Conservation (phyloP, 106 monocot genomes). For the Allium sativum region DNA sequence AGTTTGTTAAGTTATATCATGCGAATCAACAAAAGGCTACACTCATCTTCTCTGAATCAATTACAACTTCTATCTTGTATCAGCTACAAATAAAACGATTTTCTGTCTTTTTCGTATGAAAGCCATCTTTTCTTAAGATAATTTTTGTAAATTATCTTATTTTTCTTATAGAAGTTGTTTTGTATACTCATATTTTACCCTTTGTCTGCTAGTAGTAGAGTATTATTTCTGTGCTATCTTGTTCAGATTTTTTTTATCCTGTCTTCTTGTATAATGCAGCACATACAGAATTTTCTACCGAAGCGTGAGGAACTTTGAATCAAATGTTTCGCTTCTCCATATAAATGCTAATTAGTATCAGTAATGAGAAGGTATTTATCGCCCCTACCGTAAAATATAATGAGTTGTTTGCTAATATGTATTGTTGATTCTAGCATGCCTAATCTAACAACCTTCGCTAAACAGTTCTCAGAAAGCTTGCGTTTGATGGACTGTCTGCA, state of each 20-base stretch:
- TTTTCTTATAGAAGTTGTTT: background rate
- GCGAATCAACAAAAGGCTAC: background rate
- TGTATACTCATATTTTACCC: background rate
- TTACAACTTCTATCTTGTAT: background rate
- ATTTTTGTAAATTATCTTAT: background rate
- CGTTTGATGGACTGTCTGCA: slow-evolving; percentile 53
- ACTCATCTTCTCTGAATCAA: background rate
- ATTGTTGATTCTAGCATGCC: background rate
- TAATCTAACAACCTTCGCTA: background rate
- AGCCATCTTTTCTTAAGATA: background rate
- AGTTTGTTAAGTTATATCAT: background rate
- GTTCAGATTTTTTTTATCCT: background rate
- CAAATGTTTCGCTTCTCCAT: slow-evolving; percentile 7
- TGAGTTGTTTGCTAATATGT: background rate
- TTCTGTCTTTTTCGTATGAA: background rate
- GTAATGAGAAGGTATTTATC: slow-evolving; percentile 21
- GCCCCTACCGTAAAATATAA: background rate
- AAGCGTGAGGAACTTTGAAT: background rate
- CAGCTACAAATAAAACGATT: background rate
- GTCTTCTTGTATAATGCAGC: background rate
- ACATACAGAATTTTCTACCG: background rate
- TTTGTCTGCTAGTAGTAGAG: too few species aligned
- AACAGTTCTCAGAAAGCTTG: slow-evolving; percentile 39
- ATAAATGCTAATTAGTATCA: slow-evolving; percentile 21
- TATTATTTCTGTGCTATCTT: background rate